A percentile compares a stretch with the other conserved stretches of the same genome.
Conservation (phyloP, 306 rosid species). For the Rubus parviflorus region DNA sequence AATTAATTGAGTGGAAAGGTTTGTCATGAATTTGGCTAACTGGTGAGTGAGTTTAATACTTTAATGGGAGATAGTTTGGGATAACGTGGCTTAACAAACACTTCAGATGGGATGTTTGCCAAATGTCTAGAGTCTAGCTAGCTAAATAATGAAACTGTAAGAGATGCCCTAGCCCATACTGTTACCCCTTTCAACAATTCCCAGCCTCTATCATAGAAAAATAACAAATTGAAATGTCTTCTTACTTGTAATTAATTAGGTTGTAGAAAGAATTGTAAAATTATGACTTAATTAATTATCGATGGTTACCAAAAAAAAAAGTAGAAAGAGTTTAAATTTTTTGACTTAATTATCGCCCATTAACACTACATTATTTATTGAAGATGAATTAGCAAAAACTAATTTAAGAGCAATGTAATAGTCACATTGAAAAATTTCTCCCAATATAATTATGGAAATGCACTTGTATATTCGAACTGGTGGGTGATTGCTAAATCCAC, state of each 20-base stretch:
- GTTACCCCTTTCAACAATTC: too few relatives aligned
- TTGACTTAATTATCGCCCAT: background rate
- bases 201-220: background rate
- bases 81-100: background rate
- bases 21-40: background rate
- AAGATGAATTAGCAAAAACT: background rate
- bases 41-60: background rate
- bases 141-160: too few relatives aligned
- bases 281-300: background rate
- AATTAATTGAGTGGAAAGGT: background rate
- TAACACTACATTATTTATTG: background rate
- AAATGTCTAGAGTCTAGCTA: background rate
- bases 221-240: background rate
- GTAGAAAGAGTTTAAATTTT: background rate
- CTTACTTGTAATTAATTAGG: background rate
- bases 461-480: background rate
- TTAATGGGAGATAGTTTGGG: background rate
- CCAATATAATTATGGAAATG: too few relatives aligned
- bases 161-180: too few relatives aligned
- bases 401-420: too few relatives aligned
- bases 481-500: background rate
- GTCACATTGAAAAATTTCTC: too few relatives aligned
- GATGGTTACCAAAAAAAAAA: too few relatives aligned
- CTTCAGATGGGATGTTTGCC: background rate
- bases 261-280: background rate